Percentiles rank a stretch among this genome's conserved stretches.
These are phyloP conservation scores for Daldinia grandis DNA, from an alignment of 495 filamentous ascomycete genomes.

Conservation along the genomic window DNA sequence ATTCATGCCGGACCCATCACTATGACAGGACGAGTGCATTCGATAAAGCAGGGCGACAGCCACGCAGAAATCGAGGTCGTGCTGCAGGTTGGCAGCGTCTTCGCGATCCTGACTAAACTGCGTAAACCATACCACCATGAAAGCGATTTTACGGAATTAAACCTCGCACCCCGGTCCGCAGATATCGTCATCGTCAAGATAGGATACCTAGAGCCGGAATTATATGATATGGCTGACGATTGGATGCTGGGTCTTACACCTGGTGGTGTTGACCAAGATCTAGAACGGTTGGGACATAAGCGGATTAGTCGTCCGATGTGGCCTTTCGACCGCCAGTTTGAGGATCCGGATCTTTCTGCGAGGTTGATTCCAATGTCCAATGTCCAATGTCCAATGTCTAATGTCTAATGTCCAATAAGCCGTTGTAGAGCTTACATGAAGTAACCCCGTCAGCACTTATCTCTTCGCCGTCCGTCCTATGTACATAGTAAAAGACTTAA, in stretches of 20 bases:
- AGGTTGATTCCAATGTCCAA: conserved; percentile 56
- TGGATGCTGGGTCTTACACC: conserved; percentile 66
- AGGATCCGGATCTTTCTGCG: conserved; percentile 52
- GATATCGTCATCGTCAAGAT: conserved; percentile 69
- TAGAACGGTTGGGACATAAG: conserved; percentile 58
- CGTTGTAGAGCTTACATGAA: conserved; percentile 18
- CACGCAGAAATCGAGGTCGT: conserved; percentile 62
- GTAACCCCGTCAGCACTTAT: not conserved
- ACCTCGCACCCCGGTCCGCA: conserved; percentile 55
- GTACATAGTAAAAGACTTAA: not conserved
- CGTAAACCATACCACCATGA: conserved; percentile 68
- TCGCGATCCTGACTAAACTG: conserved; percentile 63
- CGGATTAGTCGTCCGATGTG: conserved; percentile 63
- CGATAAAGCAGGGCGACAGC: conserved; percentile 62
- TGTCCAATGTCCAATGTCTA: conserved; percentile 54
- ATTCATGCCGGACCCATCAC: conserved; percentile 61
- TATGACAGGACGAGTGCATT: conserved; percentile 62
- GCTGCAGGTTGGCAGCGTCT: conserved; percentile 61
- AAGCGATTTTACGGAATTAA: conserved; percentile 61
- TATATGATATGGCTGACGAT: conserved; percentile 63
- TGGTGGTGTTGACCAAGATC: conserved; percentile 65
- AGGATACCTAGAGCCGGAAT: conserved; percentile 66
- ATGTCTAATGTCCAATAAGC: conserved; percentile 53
- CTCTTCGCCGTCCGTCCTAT: not conserved
- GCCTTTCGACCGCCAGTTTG: conserved; percentile 60